Percentiles rank a stretch among this genome's conserved stretches.
Evolutionary conservation across 306 rosid genomes (phyloP).

Genomic region (Carpinus viminea): DNA sequence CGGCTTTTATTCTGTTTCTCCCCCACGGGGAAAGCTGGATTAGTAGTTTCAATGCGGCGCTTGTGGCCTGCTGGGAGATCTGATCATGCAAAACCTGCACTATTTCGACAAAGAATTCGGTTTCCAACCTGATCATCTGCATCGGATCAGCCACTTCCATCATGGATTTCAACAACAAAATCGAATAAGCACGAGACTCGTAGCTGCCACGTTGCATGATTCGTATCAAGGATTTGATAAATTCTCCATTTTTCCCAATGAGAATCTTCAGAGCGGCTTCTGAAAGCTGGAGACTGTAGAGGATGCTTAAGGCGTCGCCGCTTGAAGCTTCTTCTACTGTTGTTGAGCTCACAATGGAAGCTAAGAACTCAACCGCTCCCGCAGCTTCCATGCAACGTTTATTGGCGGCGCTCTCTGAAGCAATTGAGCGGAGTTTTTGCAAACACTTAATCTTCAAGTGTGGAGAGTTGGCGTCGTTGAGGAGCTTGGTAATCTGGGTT

Average conservation of each 20-base stretch:
- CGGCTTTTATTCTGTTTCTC: slow-evolving; percentile 59
- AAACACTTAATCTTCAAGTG: slow-evolving; percentile 39
- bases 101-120: slow-evolving; percentile 45
- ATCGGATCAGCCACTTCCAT: slow-evolving; percentile 43
- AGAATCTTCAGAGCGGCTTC: slow-evolving; percentile 42
- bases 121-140: slow-evolving; percentile 16
- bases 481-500: slow-evolving; percentile 43
- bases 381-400: slow-evolving; percentile 56
- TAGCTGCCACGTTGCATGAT: slow-evolving; percentile 53
- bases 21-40: slow-evolving; percentile 55
- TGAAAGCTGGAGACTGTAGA: slow-evolving; percentile 49
- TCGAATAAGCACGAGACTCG: slow-evolving; percentile 71
- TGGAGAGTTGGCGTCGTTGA: slow-evolving; percentile 49
- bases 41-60: slow-evolving; percentile 46
- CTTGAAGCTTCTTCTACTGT: slow-evolving; percentile 8
- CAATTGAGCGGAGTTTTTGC: slow-evolving; percentile 49
- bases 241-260: slow-evolving; percentile 23
- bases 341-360: slow-evolving; percentile 31
- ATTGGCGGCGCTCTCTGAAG: slow-evolving; percentile 61
- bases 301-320: slow-evolving; percentile 60
- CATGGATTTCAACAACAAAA: slow-evolving; percentile 52
- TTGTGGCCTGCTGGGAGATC: slow-evolving; percentile 55
- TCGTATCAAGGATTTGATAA: slow-evolving; percentile 42
- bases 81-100: slow-evolving; percentile 56
- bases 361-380: slow-evolving; percentile 59